These are phyloP conservation scores for Arthrinium puccinioides DNA, from an alignment of 2,329 filamentous ascomycete genomes.

Conservation along the genomic window DNA sequence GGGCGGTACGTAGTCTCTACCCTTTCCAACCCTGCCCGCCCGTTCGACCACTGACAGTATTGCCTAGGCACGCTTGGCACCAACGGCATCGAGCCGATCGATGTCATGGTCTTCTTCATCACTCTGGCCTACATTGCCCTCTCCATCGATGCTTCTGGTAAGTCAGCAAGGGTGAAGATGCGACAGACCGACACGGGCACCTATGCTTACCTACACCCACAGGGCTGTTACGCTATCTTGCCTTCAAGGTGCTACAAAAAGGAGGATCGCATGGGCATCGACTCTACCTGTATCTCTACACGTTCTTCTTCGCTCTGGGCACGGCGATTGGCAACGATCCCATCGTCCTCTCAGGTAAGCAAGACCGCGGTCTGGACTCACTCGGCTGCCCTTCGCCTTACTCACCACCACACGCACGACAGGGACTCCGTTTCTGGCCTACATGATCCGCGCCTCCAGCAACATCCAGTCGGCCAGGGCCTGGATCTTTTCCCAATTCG, in stretches of 20 bases:
- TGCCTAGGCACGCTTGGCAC: conserved; percentile 54
- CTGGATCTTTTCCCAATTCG: conserved; percentile 68
- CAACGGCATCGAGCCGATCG: conserved; percentile 58
- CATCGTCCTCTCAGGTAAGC: conserved; percentile 58
- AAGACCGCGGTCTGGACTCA: background rate
- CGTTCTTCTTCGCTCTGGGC: conserved; percentile 62
- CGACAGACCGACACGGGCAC: background rate
- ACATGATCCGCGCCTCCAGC: conserved; percentile 68
- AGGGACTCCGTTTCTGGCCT: conserved; percentile 61
- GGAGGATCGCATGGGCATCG: conserved; percentile 59
- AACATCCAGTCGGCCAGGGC: conserved; percentile 65
- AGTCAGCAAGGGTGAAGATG: rapidly evolving
- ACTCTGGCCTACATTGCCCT: conserved; percentile 70
- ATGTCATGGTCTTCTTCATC: conserved; percentile 70
- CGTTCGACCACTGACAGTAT: background rate
- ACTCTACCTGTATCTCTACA: conserved; percentile 66
- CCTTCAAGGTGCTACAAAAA: conserved; percentile 62
- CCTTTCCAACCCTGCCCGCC: background rate
- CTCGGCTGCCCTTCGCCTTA: background rate
- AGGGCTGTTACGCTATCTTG: conserved; percentile 56
- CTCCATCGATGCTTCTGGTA: conserved; percentile 66
- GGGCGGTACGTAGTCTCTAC: conserved; percentile 17
- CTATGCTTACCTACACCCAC: background rate
- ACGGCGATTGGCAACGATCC: conserved; percentile 69
- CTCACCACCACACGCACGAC: background rate